phyloP scores from a whole-genome alignment of 768 basidiomycete genomes.

The Cystofilobasidium macerans region DNA sequence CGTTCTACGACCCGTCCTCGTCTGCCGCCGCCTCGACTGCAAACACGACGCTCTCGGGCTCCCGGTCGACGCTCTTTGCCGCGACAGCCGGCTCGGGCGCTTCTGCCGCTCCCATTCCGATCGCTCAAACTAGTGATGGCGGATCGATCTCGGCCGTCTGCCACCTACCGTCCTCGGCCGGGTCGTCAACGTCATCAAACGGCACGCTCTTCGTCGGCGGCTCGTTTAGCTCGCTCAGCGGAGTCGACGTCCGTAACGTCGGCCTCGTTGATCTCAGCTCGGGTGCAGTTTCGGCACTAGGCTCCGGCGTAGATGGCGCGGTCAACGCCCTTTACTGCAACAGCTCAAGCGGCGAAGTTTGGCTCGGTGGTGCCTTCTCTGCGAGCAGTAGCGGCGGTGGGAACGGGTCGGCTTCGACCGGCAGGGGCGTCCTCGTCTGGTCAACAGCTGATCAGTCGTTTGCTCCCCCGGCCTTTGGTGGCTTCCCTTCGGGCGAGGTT shows the following conservation, averaged over 20 bases:
- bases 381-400: slow-evolving; percentile 23
- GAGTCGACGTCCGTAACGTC: slow-evolving; percentile 55
- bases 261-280: slow-evolving; percentile 59
- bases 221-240: slow-evolving; percentile 61
- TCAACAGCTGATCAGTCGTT: slow-evolving; percentile 43
- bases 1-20: slow-evolving; percentile 52
- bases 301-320: slow-evolving; percentile 55
- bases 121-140: slow-evolving; percentile 41
- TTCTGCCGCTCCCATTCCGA: neutral
- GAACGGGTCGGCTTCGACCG: slow-evolving; percentile 32
- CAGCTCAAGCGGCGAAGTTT: slow-evolving; percentile 48
- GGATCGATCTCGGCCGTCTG: slow-evolving; percentile 69
- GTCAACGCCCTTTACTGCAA: slow-evolving; percentile 74
- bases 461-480: slow-evolving; percentile 68
- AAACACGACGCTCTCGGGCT: slow-evolving; percentile 47
- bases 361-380: slow-evolving; percentile 66
- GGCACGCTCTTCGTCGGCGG: slow-evolving; percentile 71
- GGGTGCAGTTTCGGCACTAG: slow-evolving; percentile 52
- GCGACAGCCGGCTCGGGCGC: neutral
- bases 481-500: slow-evolving; percentile 60
- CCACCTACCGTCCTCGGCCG: slow-evolving; percentile 21
- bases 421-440: slow-evolving; percentile 38
- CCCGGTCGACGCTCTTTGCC: slow-evolving; percentile 39
- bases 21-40: slow-evolving; percentile 29
- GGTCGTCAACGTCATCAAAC: slow-evolving; percentile 28